Conservation (phyloP, 192 early-diverging fungal genomes). For the Coemansia sp. region DNA sequence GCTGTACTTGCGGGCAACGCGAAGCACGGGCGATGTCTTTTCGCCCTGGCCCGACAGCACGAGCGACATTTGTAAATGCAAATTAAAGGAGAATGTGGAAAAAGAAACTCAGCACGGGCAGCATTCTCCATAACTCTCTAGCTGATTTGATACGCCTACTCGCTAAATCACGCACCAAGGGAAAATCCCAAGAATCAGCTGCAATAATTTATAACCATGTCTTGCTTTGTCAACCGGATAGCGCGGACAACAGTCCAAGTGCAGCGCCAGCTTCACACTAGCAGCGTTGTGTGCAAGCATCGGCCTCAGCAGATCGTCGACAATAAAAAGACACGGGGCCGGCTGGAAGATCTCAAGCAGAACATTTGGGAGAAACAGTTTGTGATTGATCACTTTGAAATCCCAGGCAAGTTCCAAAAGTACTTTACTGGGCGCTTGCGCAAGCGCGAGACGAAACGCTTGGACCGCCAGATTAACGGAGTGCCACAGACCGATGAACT, state of each 20-base stretch:
- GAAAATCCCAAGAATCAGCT: no score
- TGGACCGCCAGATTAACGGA: conserved; percentile 27
- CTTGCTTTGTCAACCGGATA: not conserved
- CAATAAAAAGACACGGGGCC: not conserved
- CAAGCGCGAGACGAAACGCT: conserved; percentile 40
- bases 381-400: conserved; percentile 43
- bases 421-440: conserved; percentile 50
- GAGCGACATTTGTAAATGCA: conserved; percentile 36
- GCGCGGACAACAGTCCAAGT: not conserved
- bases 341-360: conserved; percentile 25
- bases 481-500: conserved; percentile 15
- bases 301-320: conserved; percentile 3
- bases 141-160: not conserved
- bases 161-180: no score
- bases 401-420: conserved; percentile 50
- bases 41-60: conserved; percentile 53
- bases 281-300: not conserved
- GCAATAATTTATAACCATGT: not conserved
- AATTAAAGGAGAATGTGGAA: not conserved
- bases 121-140: not conserved
- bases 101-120: conserved; percentile 1
- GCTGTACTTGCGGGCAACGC: conserved; percentile 37
- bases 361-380: conserved; percentile 40
- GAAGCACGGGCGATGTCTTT: conserved; percentile 39
- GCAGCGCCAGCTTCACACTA: not conserved